phyloP scores from a whole-genome alignment of 192 early-diverging fungal genomes.

The Coemansia sp. region DNA sequence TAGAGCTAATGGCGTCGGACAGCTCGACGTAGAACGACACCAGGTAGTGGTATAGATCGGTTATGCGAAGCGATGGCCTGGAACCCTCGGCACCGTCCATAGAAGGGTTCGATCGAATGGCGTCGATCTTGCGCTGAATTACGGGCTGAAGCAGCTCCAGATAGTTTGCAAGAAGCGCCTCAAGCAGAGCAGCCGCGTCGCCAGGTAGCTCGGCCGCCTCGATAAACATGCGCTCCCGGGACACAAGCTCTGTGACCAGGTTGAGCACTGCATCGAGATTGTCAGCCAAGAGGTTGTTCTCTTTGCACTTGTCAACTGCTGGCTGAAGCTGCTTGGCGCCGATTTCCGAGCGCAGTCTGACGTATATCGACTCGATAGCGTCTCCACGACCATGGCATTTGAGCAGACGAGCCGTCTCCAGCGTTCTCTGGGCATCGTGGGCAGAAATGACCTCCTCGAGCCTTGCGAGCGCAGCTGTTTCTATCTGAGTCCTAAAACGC shows the following conservation, averaged over 20 bases:
- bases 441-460: conserved; percentile 14
- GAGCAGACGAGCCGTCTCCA: conserved; percentile 17
- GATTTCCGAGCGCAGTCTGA: conserved; percentile 23
- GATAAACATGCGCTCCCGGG: conserved; percentile 32
- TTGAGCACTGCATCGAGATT: conserved; percentile 11
- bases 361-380: conserved; percentile 12
- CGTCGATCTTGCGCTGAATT: conserved; percentile 9
- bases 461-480: conserved; percentile 4
- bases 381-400: conserved; percentile 17
- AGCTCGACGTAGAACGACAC: conserved; percentile 12
- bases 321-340: conserved; percentile 20
- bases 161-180: conserved; percentile 15
- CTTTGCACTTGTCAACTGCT: conserved; percentile 2
- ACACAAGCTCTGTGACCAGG: conserved; percentile 10
- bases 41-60: conserved; percentile 24
- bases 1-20: background rate
- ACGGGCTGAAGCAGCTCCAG: conserved; percentile 22
- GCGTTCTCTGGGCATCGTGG: conserved; percentile 14
- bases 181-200: conserved; percentile 15
- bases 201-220: conserved; percentile 22
- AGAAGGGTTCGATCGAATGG: background rate
- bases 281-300: background rate
- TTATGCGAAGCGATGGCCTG: background rate
- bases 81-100: background rate
- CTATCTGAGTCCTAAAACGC: conserved; percentile 13